These are phyloP conservation scores for Conticribra guillardii DNA, from an alignment of 108 stramenopile genomes.

Conservation along the genomic window DNA sequence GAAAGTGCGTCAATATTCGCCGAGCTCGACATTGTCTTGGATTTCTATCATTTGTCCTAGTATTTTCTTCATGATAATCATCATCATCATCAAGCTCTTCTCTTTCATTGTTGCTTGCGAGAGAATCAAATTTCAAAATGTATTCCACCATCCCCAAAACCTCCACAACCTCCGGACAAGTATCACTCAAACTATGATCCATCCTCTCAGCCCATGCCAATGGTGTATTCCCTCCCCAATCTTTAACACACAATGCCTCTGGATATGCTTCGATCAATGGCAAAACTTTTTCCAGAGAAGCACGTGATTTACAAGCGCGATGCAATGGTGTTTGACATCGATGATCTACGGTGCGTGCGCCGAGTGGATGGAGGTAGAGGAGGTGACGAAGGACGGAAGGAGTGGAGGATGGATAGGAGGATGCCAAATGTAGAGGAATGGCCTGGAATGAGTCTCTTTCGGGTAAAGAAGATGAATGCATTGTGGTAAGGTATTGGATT, in stretches of 20 bases:
- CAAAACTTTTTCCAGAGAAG: slow-evolving; percentile 19
- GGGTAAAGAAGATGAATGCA: slow-evolving; percentile 13
- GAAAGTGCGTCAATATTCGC: slow-evolving; percentile 22
- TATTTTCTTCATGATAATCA: background rate
- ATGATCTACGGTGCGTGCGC: slow-evolving; percentile 27
- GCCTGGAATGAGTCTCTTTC: slow-evolving; percentile 34
- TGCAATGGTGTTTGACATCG: slow-evolving; percentile 37
- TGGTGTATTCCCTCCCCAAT: slow-evolving; percentile 25
- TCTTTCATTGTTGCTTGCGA: background rate
- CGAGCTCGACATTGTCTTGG: slow-evolving; percentile 4
- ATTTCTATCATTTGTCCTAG: background rate
- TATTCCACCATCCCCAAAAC: slow-evolving; percentile 31
- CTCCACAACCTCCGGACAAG: slow-evolving; percentile 27
- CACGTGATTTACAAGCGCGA: slow-evolving; percentile 38
- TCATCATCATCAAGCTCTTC: background rate
- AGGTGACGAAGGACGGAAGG: slow-evolving; percentile 14
- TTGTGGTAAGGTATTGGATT: slow-evolving; percentile 22
- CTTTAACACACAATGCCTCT: slow-evolving; percentile 24
- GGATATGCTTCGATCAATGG: slow-evolving; percentile 30
- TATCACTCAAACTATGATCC: slow-evolving; percentile 38
- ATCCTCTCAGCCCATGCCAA: slow-evolving; percentile 28
- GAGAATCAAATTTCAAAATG: slow-evolving; percentile 7
- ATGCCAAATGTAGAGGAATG: slow-evolving; percentile 38
- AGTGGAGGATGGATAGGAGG: slow-evolving; percentile 27
- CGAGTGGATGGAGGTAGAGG: slow-evolving; percentile 23